Evolutionary conservation across 257 asterid genomes (phyloP).

Genomic region (Salvia hispanica): DNA sequence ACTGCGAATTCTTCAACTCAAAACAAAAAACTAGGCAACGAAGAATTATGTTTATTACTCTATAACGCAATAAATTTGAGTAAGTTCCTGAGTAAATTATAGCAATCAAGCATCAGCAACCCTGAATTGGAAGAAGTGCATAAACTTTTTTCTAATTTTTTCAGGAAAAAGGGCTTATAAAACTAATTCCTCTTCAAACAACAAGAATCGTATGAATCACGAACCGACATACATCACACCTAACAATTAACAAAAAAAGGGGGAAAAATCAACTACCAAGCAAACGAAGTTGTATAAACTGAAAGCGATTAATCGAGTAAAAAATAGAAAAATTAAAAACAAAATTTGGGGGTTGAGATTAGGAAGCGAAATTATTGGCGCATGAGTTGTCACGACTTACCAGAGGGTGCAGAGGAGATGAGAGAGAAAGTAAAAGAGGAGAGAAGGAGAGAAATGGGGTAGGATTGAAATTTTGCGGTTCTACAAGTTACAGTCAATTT

Average conservation of each 20-base stretch:
- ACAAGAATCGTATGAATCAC: not conserved
- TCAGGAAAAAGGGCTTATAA: not conserved
- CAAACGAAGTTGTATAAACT: not conserved
- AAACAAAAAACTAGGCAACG: not conserved
- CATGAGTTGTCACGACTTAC: conserved; percentile 33
- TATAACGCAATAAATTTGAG: not conserved
- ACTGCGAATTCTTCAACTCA: not conserved
- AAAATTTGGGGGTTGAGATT: not conserved
- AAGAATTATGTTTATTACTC: not conserved
- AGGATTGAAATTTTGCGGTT: conserved; percentile 45
- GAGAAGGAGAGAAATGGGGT: conserved; percentile 13
- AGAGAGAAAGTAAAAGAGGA: not conserved
- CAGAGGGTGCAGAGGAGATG: conserved; percentile 19
- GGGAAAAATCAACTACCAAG: not conserved
- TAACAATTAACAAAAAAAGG: not conserved
- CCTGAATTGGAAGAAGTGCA: conserved; percentile 26
- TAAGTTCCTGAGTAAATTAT: not conserved
- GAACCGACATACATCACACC: not conserved
- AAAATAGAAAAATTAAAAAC: conserved; percentile 1
- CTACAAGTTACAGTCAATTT: conserved; percentile 32
- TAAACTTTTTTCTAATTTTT: not conserved
- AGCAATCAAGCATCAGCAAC: conserved; percentile 27
- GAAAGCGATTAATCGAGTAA: conserved; percentile 15
- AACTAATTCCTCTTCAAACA: conserved; percentile 9
- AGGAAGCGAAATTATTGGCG: conserved; percentile 1